phyloP scores from a whole-genome alignment of 441 rosid genomes.

The Biscutella auriculata region DNA sequence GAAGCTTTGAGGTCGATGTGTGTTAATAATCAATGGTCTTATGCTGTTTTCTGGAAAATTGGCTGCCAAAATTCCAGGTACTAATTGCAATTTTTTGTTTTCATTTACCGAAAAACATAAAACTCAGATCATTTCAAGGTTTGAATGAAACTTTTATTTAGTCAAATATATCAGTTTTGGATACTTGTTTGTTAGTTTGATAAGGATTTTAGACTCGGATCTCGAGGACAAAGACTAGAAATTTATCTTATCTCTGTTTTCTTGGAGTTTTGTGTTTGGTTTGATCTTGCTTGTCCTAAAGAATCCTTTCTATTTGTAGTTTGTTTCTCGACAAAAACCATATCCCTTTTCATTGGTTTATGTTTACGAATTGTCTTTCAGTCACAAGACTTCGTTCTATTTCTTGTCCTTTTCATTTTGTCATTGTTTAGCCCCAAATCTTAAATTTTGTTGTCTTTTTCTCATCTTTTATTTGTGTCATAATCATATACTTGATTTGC shows the following conservation, averaged over 20 bases:
- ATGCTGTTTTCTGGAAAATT: conserved; percentile 91
- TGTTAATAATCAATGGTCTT: conserved; percentile 61
- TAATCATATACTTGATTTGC: not conserved
- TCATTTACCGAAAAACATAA: not conserved
- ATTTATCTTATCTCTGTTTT: conserved; percentile 16
- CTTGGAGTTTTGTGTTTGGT: conserved; percentile 56
- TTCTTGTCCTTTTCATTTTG: conserved; percentile 15
- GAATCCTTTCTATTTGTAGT: conserved; percentile 36
- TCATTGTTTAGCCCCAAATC: conserved; percentile 1
- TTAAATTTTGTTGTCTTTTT: not conserved
- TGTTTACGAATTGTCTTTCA: conserved; percentile 19
- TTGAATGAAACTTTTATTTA: not conserved
- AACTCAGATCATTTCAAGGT: not conserved
- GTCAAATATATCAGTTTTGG: not conserved
- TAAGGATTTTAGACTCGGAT: conserved; percentile 18
- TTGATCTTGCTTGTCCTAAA: conserved; percentile 46
- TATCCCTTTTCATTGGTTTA: conserved; percentile 10
- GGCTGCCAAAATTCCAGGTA: conserved; percentile 86
- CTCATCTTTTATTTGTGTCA: not conserved
- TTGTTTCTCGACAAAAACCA: conserved; percentile 25
- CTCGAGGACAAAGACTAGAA: conserved; percentile 15
- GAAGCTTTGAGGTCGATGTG: conserved; percentile 72
- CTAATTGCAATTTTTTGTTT: not conserved
- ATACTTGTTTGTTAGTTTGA: not conserved
- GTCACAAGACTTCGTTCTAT: not conserved